A percentile compares a stretch with the other conserved stretches of the same genome.
Conservation (phyloP, 2,329 filamentous ascomycete genomes). For the Fonsecaea monophora region DNA sequence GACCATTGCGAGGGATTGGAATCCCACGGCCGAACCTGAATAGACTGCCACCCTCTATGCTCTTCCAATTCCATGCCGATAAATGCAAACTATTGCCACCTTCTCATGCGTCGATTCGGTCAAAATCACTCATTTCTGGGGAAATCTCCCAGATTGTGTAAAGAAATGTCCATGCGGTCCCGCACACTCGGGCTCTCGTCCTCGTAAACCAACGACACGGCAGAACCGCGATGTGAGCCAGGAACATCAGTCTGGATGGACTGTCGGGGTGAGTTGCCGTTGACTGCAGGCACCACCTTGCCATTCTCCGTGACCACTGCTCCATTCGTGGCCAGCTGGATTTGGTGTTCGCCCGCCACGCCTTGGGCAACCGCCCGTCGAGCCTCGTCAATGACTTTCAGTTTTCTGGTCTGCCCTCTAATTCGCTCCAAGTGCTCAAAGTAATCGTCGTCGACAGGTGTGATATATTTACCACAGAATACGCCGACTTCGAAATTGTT, state of each 20-base stretch:
- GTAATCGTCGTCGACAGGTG: conserved; percentile 78
- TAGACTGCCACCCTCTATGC: background rate
- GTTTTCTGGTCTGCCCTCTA: conserved; percentile 72
- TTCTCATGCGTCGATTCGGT: background rate
- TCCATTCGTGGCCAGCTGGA: conserved; percentile 68
- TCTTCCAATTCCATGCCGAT: background rate
- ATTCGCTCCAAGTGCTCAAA: conserved; percentile 79
- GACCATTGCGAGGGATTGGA: background rate
- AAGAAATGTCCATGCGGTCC: conserved; percentile 65
- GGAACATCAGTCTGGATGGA: conserved; percentile 22
- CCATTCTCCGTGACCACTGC: conserved; percentile 64
- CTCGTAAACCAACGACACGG: conserved; percentile 43
- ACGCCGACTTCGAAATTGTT: conserved; percentile 86
- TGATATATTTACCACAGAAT: conserved; percentile 87
- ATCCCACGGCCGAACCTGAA: background rate
- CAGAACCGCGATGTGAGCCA: conserved; percentile 37
- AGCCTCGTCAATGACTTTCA: conserved; percentile 70
- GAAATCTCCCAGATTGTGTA: conserved; percentile 64
- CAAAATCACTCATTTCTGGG: conserved; percentile 33
- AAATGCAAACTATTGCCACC: background rate
- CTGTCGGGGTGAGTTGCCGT: conserved; percentile 35
- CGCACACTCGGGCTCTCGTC: conserved; percentile 49
- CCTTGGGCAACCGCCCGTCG: conserved; percentile 70
- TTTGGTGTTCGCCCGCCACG: conserved; percentile 64
- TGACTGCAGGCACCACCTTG: conserved; percentile 61